Base-by-base conservation (phyloP, 2,329 filamentous ascomycete species). In the Hortaea werneckii region DNA sequence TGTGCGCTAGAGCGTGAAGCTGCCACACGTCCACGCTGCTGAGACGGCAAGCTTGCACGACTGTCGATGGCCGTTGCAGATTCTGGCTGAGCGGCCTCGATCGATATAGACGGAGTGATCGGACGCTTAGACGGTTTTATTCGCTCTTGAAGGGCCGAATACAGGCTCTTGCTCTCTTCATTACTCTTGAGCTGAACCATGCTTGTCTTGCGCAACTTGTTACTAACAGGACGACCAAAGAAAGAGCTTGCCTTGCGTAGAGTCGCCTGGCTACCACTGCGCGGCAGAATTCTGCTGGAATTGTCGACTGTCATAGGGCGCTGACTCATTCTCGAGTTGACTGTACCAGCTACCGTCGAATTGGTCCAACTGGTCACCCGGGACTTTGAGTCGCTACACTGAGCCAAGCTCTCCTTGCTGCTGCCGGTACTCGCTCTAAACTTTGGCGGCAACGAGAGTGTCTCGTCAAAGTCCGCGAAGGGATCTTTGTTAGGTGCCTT, bases 321-420 rank as follows among this genome's bases (percentile, higher is more conserved):
- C 37, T 37, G 26, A 13, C 40, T 42, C 40, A 39, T 28, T 32
- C 49, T 69, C 48, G 67, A 72, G 48, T 60, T 77, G 5, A 72
- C 64, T 2, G 76, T 73, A 2, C 76, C 79, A 46, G 74, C 74
- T 1, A 72, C 70, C 1, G 76, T 77, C 0, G 82, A 84, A 50
- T 79, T 78, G 4, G 76, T 76, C 83, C 83, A 87, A 60, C 83
- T 87, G 1, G 82, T 85, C 42, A 85, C 77, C 20, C 82, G 68
- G n/a, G 80, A 83, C 52, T 69, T 76, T 13, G 78, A 74, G 34
- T 77, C 74, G 10, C 63, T 67, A 1, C 55, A 57, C 42, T 64
- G 64, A 37, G 61, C 62, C 5, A 69, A 67, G 44, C 65, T 71
- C 20, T 53, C 54, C 2, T 74, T 52, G 48, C 72, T 79, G 48